Percentiles rank a stretch among this genome's conserved stretches.
These are phyloP conservation scores for Comarum palustre DNA, from an alignment of 306 rosid species.

Conservation along the genomic window DNA sequence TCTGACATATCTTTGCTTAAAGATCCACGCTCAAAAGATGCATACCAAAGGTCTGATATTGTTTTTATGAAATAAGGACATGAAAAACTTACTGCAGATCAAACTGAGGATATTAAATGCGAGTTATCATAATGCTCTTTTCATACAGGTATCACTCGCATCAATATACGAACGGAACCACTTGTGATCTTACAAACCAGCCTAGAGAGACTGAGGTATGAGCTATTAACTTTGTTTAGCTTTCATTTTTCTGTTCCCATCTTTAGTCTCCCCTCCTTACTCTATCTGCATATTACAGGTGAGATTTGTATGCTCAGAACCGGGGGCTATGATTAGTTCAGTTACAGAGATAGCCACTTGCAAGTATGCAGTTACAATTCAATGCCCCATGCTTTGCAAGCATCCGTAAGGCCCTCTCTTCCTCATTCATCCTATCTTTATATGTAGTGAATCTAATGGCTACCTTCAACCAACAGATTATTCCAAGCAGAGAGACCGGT, in stretches of 20 bases:
- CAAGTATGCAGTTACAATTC: constrained; percentile 91
- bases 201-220: constrained; percentile 91
- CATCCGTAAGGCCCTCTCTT: constrained; percentile 64
- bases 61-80: not conserved
- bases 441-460: not conserved
- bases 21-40: constrained; percentile 93
- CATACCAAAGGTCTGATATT: constrained; percentile 76
- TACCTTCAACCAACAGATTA: constrained; percentile 46
- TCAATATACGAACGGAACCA: constrained; percentile 84
- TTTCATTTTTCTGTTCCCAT: constrained; percentile 12
- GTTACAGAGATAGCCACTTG: constrained; percentile 92
- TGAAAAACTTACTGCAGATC: not conserved
- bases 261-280: constrained; percentile 15
- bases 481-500: constrained; percentile 92
- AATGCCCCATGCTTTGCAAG: constrained; percentile 83
- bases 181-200: constrained; percentile 81
- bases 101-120: not conserved
- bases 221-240: constrained; percentile 7
- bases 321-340: constrained; percentile 77
- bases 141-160: constrained; percentile 38
- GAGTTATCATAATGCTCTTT: not conserved
- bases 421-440: constrained; percentile 1
- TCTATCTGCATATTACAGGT: constrained; percentile 43
- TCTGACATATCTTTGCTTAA: constrained; percentile 81
- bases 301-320: constrained; percentile 92